Conservation (phyloP, 768 basidiomycete genomes). For the Calocybe indica region DNA sequence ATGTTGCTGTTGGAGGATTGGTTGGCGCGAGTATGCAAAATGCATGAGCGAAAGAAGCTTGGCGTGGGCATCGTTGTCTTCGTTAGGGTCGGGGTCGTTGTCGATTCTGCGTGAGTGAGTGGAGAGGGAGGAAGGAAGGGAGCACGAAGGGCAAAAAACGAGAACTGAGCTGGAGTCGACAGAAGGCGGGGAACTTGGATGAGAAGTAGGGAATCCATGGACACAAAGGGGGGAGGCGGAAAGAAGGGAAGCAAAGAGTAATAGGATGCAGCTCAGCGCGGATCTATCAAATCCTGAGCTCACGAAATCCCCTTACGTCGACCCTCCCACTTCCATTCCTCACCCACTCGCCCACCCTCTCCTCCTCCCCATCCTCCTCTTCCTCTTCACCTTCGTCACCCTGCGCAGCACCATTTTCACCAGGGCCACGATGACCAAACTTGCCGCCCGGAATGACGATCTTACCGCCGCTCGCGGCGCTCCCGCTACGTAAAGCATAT, state of each 20-base stretch:
- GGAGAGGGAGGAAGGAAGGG: too few species aligned
- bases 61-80: too few species aligned
- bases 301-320: slow-evolving; percentile 74
- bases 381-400: slow-evolving; percentile 25
- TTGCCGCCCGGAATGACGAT: slow-evolving; percentile 65
- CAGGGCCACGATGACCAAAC: slow-evolving; percentile 19
- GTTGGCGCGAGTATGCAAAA: too few species aligned
- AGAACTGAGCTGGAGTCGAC: too few species aligned
- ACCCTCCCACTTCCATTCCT: slow-evolving; percentile 66
- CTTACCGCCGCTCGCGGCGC: slow-evolving; percentile 35
- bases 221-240: not conserved
- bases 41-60: too few species aligned
- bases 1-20: too few species aligned
- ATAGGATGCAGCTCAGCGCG: not conserved
- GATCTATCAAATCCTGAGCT: slow-evolving; percentile 53
- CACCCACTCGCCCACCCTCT: slow-evolving; percentile 40
- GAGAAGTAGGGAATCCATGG: too few species aligned
- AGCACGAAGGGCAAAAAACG: too few species aligned
- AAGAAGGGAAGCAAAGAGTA: not conserved
- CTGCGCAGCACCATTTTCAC: slow-evolving; percentile 10
- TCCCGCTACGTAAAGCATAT: slow-evolving; percentile 30
- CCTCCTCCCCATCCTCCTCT: slow-evolving; percentile 22
- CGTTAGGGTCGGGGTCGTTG: too few species aligned
- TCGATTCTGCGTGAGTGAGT: too few species aligned
- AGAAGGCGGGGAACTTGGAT: too few species aligned